phyloP scores from a whole-genome alignment of 306 rosid genomes.

The Trifolium repens region DNA sequence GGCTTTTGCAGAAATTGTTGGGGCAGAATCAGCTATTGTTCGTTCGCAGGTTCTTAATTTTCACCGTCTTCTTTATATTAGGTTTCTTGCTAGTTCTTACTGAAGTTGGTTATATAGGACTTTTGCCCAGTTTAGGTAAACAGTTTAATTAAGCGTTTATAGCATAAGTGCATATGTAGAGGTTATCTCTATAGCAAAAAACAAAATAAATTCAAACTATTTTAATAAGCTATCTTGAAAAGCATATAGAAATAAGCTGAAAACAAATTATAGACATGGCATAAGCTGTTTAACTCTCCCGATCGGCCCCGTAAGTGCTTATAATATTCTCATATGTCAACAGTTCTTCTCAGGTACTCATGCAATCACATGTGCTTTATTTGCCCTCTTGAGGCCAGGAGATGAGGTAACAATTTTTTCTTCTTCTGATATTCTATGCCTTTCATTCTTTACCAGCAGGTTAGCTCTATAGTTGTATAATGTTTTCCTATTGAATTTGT shows the following conservation, averaged over 20 bases:
- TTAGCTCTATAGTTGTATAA: constrained; percentile 17
- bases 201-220: too few species aligned
- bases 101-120: not conserved
- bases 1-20: constrained; percentile 89
- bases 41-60: constrained; percentile 85
- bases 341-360: constrained; percentile 99
- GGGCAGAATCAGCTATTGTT: constrained; percentile 90
- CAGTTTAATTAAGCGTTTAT: too few species aligned
- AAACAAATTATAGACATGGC: too few species aligned
- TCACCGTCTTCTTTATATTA: not conserved
- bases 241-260: too few species aligned
- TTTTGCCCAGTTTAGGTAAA: too few species aligned
- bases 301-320: too few species aligned
- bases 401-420: constrained; percentile 74
- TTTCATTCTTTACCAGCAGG: constrained; percentile 28
- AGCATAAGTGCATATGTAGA: too few species aligned
- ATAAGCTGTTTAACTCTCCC: too few species aligned
- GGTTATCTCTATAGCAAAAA: too few species aligned
- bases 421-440: constrained; percentile 27
- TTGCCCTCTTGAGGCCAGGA: constrained; percentile 82
- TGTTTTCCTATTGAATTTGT: constrained; percentile 26
- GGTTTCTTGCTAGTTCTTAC: constrained; percentile 8
- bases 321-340: constrained; percentile 41
- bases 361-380: constrained; percentile 90
- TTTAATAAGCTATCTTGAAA: too few species aligned